Conservation (phyloP, 2,329 filamentous ascomycete genomes). For the Periconia sp. region DNA sequence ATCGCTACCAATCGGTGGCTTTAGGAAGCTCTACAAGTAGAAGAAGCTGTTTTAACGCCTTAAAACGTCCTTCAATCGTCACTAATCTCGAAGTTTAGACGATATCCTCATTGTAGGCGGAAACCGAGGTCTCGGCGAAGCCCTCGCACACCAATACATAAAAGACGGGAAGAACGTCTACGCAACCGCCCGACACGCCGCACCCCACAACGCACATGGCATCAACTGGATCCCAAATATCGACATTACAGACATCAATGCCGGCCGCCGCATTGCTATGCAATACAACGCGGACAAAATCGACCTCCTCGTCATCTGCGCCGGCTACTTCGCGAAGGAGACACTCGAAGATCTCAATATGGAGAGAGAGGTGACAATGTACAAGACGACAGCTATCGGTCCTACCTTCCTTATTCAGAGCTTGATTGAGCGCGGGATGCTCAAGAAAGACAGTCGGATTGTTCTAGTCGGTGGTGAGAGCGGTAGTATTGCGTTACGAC, state of each 20-base stretch:
- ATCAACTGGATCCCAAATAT: conserved; percentile 25
- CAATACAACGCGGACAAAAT: conserved; percentile 24
- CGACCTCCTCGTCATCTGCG: conserved; percentile 64
- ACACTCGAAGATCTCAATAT: conserved; percentile 67
- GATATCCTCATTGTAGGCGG: conserved; percentile 68
- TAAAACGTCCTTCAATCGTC: too few species aligned
- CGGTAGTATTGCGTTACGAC: conserved; percentile 70
- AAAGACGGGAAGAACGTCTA: conserved; percentile 14
- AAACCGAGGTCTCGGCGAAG: conserved; percentile 68
- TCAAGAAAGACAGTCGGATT: conserved; percentile 59
- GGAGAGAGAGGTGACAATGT: conserved; percentile 70
- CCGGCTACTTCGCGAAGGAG: conserved; percentile 70
- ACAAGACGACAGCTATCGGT: conserved; percentile 63
- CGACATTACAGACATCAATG: conserved; percentile 18
- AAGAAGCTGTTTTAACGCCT: too few species aligned
- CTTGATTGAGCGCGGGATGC: conserved; percentile 45
- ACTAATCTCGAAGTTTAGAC: background rate
- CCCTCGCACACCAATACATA: conserved; percentile 64
- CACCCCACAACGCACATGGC: conserved; percentile 1
- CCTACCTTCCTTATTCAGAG: conserved; percentile 64
- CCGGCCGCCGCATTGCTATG: conserved; percentile 16
- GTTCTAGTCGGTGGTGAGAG: conserved; percentile 71
- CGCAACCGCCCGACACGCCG: conserved; percentile 21
- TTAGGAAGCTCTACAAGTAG: too few species aligned
- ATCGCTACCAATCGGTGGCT: too few species aligned